These are phyloP conservation scores for Tephrocybe sp. DNA, from an alignment of 768 basidiomycete species.

Conservation along the genomic window DNA sequence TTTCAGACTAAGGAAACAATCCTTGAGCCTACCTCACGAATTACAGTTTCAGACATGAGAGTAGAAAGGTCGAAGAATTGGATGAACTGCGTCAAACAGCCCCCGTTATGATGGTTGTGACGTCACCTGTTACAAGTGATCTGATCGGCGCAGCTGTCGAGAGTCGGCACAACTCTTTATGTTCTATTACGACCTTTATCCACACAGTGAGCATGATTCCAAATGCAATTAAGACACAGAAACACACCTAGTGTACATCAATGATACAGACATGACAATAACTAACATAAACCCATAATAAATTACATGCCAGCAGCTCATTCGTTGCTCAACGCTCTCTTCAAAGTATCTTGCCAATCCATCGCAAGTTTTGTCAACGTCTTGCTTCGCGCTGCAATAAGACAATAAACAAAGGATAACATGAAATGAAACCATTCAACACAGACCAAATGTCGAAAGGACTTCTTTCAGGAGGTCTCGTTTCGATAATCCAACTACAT, in stretches of 20 bases:
- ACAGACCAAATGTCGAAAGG: constrained; percentile 71
- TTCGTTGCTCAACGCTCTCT: constrained; percentile 59
- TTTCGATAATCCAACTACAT: constrained; percentile 68
- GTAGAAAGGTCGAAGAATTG: too few species aligned
- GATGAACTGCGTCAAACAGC: neutral
- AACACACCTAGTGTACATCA: constrained; percentile 1
- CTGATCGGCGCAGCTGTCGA: too few species aligned
- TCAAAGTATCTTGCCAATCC: constrained; percentile 82
- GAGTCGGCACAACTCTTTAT: too few species aligned
- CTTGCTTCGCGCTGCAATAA: constrained; percentile 61
- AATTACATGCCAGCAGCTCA: constrained; percentile 8
- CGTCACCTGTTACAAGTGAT: too few species aligned
- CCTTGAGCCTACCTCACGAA: constrained; percentile 31
- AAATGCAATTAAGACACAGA: neutral
- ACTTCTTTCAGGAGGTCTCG: constrained; percentile 85
- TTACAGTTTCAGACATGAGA: constrained; percentile 33
- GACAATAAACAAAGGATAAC: neutral
- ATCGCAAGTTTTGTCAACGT: constrained; percentile 69
- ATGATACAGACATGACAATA: neutral
- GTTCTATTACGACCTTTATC: too few species aligned
- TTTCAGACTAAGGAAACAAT: too few species aligned
- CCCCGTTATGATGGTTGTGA: neutral
- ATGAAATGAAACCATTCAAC: neutral
- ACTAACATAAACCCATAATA: neutral
- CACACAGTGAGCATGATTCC: too few species aligned